phyloP scores from a whole-genome alignment of 352 stramenopile species.

The Pythium rishiriense region DNA sequence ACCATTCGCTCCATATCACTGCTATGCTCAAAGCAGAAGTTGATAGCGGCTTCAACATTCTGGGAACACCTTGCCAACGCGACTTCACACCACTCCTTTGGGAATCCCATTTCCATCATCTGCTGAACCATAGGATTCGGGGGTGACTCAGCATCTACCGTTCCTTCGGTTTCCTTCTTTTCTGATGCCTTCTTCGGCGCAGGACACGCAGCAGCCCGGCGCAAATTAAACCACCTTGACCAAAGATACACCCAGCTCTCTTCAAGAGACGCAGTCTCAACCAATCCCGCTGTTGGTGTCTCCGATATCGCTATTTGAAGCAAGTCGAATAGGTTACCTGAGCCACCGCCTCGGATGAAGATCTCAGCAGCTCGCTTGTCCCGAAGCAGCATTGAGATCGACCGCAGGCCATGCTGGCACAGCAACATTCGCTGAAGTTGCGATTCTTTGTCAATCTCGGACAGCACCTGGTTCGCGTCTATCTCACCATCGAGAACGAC shows the following conservation, averaged over 20 bases:
- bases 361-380: slow-evolving; percentile 61
- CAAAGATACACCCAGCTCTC: slow-evolving; percentile 81
- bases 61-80: slow-evolving; percentile 83
- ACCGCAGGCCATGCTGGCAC: slow-evolving; percentile 76
- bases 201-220: slow-evolving; percentile 45
- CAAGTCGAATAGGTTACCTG: slow-evolving; percentile 61
- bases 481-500: slow-evolving; percentile 22
- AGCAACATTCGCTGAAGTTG: slow-evolving; percentile 74
- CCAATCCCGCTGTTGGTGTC: slow-evolving; percentile 62
- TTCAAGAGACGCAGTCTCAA: slow-evolving; percentile 74
- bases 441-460: slow-evolving; percentile 79
- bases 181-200: slow-evolving; percentile 32
- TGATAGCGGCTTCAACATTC: slow-evolving; percentile 90
- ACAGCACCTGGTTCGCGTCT: slow-evolving; percentile 51
- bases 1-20: slow-evolving; percentile 90
- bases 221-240: slow-evolving; percentile 71
- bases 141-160: slow-evolving; percentile 31
- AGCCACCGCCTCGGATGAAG: slow-evolving; percentile 61
- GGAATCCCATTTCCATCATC: slow-evolving; percentile 95
- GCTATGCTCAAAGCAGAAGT: slow-evolving; percentile 93
- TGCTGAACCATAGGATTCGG: slow-evolving; percentile 82
- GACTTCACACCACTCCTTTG: slow-evolving; percentile 91
- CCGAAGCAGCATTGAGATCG: slow-evolving; percentile 68
- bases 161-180: slow-evolving; percentile 33
- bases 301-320: slow-evolving; percentile 72